phyloP scores from a whole-genome alignment of 345 rosid genomes.

The Murraya koenigii region DNA sequence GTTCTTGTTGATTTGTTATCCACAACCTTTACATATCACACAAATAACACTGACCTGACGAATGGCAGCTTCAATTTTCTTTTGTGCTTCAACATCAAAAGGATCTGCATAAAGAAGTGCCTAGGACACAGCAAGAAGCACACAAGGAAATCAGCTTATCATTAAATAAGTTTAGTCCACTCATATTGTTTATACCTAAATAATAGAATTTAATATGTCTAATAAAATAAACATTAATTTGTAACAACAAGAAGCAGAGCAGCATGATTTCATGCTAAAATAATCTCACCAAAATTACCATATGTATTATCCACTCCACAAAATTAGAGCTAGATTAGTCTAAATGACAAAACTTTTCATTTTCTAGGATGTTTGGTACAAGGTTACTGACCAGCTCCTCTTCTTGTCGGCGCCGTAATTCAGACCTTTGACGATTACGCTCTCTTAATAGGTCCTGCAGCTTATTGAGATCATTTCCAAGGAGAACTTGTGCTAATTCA shows the following conservation, averaged over 20 bases:
- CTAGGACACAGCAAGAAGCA: slow-evolving; percentile 29
- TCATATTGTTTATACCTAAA: neutral
- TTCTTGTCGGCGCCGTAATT: slow-evolving; percentile 59
- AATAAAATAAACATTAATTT: neutral
- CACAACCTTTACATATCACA: neutral
- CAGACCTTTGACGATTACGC: slow-evolving; percentile 71
- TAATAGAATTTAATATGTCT: neutral
- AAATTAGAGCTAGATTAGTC: neutral
- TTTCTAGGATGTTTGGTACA: slow-evolving; percentile 8
- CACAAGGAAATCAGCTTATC: slow-evolving; percentile 10
- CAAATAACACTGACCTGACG: slow-evolving; percentile 60
- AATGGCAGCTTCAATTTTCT: slow-evolving; percentile 96
- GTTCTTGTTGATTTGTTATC: neutral
- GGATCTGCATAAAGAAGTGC: slow-evolving; percentile 96
- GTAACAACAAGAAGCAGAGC: no score
- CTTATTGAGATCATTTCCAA: slow-evolving; percentile 82
- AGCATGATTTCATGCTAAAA: no score
- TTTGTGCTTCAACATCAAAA: slow-evolving; percentile 94
- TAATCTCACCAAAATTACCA: no score
- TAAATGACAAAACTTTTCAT: neutral
- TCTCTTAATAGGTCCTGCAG: slow-evolving; percentile 68
- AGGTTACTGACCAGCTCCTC: slow-evolving; percentile 75
- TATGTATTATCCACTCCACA: neutral
- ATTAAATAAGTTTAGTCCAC: neutral
- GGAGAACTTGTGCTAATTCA: slow-evolving; percentile 79